phyloP scores from a whole-genome alignment of 2,329 filamentous ascomycete species.

The Claviceps maximensis region DNA sequence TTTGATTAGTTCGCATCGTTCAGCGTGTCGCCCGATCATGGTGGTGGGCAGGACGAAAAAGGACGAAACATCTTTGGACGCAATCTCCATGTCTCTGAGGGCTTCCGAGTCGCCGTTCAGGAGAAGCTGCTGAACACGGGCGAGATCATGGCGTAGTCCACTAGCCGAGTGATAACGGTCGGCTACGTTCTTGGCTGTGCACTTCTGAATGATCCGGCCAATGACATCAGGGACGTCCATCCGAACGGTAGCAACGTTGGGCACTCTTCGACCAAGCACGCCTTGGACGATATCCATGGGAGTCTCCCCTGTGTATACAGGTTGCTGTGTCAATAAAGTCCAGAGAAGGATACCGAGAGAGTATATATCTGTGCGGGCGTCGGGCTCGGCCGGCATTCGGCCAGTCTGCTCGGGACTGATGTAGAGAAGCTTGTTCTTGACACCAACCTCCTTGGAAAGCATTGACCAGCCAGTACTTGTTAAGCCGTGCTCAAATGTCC shows the following conservation, averaged over 20 bases:
- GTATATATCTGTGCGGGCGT: constrained; percentile 87
- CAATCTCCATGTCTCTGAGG: constrained; percentile 62
- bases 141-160: constrained; percentile 70
- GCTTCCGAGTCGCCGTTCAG: constrained; percentile 60
- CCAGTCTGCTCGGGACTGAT: constrained; percentile 94
- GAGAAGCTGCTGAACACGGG: constrained; percentile 60
- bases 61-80: constrained; percentile 75
- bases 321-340: constrained; percentile 66
- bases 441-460: constrained; percentile 69
- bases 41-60: constrained; percentile 75
- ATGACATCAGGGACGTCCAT: constrained; percentile 76
- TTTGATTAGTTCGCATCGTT: constrained; percentile 55
- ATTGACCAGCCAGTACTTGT: constrained; percentile 76
- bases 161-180: constrained; percentile 85
- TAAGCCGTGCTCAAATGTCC: constrained; percentile 83
- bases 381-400: constrained; percentile 81
- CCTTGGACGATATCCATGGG: constrained; percentile 87
- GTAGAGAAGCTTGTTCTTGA: constrained; percentile 79
- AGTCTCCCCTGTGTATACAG: constrained; percentile 65
- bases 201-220: constrained; percentile 75
- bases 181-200: constrained; percentile 76
- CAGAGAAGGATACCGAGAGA: constrained; percentile 82
- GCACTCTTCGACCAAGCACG: constrained; percentile 67
- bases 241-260: constrained; percentile 61
- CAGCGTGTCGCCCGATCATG: constrained; percentile 68